These are phyloP conservation scores for slime mould (Dictyostelium discoideum) DNA, from an alignment of 78 protist genomes.

Conservation along the genomic window DNA sequence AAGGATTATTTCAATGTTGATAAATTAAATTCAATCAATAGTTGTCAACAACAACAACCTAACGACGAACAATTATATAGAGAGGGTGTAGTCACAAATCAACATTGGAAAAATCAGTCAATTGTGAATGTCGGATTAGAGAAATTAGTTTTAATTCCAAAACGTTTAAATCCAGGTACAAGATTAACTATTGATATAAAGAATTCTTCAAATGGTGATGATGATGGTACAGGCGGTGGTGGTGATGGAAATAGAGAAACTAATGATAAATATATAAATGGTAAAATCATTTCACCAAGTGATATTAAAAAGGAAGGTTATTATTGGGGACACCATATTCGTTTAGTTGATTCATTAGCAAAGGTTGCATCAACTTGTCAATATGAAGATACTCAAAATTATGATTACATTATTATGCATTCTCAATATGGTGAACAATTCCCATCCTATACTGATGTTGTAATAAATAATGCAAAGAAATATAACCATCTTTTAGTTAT, in stretches of 20 bases:
- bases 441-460: neutral
- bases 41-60: neutral
- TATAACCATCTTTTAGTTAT: constrained; percentile 11
- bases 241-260: neutral
- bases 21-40: constrained; percentile 29
- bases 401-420: constrained; percentile 20
- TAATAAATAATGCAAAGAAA: neutral
- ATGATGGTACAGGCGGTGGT: too few relatives aligned
- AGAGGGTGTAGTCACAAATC: constrained; percentile 39
- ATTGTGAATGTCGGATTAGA: constrained; percentile 53
- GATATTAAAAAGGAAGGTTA: constrained; percentile 46
- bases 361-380: neutral
- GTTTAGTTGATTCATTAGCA: constrained; percentile 22
- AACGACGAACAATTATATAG: neutral
- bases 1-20: constrained; percentile 28
- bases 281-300: constrained; percentile 35
- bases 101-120: neutral
- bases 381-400: neutral
- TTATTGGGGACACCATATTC: constrained; percentile 67
- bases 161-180: constrained; percentile 21
- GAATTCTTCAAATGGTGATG: neutral
- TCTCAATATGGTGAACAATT: constrained; percentile 9
- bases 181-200: constrained; percentile 41
- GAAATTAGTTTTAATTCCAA: neutral
- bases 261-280: neutral